A percentile compares a stretch with the other conserved stretches of the same genome.
Conservation (phyloP, 108 stramenopile species). For the Bacterosira constricta region DNA sequence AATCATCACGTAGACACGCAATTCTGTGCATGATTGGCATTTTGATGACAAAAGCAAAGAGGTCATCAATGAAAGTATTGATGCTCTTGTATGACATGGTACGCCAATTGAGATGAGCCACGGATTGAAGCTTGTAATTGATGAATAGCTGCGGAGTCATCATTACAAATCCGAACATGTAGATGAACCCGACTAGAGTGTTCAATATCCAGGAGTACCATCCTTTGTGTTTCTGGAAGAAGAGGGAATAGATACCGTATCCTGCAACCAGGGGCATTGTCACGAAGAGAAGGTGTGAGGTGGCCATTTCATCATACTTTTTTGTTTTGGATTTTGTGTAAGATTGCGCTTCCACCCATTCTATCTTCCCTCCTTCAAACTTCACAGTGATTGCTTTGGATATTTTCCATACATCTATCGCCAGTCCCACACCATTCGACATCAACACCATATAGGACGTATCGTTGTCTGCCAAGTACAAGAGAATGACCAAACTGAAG, state of each 20-base stretch:
- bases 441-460: conserved; percentile 75
- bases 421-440: conserved; percentile 68
- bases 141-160: conserved; percentile 95
- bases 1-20: conserved; percentile 85
- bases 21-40: conserved; percentile 92
- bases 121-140: conserved; percentile 89
- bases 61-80: conserved; percentile 92
- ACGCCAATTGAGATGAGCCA: conserved; percentile 88
- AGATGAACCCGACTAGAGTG: conserved; percentile 78
- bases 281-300: conserved; percentile 36
- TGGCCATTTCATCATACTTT: conserved; percentile 75
- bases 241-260: conserved; percentile 71
- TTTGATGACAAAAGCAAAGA: conserved; percentile 87
- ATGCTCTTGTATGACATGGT: conserved; percentile 85
- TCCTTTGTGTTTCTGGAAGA: conserved; percentile 73
- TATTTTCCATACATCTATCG: conserved; percentile 83
- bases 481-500: conserved; percentile 76
- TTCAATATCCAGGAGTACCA: conserved; percentile 87
- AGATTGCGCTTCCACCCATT: conserved; percentile 59
- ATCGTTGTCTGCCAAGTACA: conserved; percentile 84
- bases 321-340: conserved; percentile 67
- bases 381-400: conserved; percentile 55
- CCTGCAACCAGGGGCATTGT: conserved; percentile 75
- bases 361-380: conserved; percentile 52
- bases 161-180: conserved; percentile 91